Evolutionary conservation across 495 filamentous ascomycete species (phyloP).

Genomic region (Articulospora tetracladia): DNA sequence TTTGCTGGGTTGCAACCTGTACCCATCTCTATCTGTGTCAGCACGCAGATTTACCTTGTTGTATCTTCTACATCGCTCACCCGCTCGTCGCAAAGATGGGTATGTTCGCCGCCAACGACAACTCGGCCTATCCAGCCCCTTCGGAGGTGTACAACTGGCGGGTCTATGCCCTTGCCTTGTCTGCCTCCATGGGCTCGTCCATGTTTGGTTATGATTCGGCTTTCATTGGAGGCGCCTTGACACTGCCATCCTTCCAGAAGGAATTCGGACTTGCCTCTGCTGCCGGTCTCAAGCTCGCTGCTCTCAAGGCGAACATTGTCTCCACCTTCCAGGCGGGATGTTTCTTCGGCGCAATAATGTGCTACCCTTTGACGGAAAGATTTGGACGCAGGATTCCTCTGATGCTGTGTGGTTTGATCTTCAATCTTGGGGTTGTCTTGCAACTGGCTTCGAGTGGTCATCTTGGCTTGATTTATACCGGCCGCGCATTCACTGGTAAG

Average conservation of each 20-base stretch:
- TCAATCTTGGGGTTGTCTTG: conserved; percentile 27
- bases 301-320: conserved; percentile 42
- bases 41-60: too few relatives aligned
- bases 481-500: conserved; percentile 33
- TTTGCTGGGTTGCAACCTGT: too few relatives aligned
- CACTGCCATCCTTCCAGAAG: conserved; percentile 43
- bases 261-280: conserved; percentile 42
- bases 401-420: conserved; percentile 22
- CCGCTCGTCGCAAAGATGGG: too few relatives aligned
- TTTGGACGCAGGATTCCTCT: conserved; percentile 28
- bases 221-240: conserved; percentile 5
- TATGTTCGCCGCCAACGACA: background rate
- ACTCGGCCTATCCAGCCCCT: background rate
- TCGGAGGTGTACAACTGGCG: conserved; percentile 5
- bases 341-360: conserved; percentile 35
- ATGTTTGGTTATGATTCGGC: conserved; percentile 14
- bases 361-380: conserved; percentile 29
- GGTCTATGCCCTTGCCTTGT: conserved; percentile 2
- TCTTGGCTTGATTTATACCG: conserved; percentile 33
- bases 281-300: conserved; percentile 23
- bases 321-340: conserved; percentile 30
- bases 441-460: conserved; percentile 18
- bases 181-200: conserved; percentile 4
- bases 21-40: too few relatives aligned
- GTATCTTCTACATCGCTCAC: too few relatives aligned